These are phyloP conservation scores for Dothidotthia symphoricarpi DNA, from an alignment of 2,329 filamentous ascomycete species.

Conservation along the genomic window DNA sequence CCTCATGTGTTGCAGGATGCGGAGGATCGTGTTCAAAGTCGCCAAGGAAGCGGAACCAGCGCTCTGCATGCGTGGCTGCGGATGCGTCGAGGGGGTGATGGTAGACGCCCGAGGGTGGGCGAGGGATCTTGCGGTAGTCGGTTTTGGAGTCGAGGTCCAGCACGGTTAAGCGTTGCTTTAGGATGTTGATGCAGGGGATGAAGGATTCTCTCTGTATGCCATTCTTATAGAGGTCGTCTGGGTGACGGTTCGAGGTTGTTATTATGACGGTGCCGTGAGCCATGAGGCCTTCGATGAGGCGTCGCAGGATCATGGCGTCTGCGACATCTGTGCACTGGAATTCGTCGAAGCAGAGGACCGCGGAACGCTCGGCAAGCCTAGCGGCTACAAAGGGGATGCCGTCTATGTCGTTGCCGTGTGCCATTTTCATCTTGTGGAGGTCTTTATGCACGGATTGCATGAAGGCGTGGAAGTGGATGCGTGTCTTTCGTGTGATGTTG, in stretches of 20 bases:
- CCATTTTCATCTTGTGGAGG: constrained; percentile 85
- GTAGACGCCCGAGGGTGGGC: constrained; percentile 90
- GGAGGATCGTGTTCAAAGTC: constrained; percentile 74
- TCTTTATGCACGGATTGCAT: constrained; percentile 97
- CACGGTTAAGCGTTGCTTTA: constrained; percentile 79
- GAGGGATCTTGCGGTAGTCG: constrained; percentile 95
- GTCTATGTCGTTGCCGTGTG: constrained; percentile 85
- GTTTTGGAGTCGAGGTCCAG: constrained; percentile 94
- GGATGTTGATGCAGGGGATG: constrained; percentile 88
- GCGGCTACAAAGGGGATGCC: constrained; percentile 89
- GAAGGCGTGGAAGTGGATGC: constrained; percentile 99
- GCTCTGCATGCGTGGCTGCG: constrained; percentile 77
- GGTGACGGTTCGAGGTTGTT: constrained; percentile 95
- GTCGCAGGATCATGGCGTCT: constrained; percentile 93
- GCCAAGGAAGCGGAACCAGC: constrained; percentile 94
- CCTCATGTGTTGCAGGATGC: constrained; percentile 73
- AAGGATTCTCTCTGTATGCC: constrained; percentile 95
- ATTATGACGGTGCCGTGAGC: constrained; percentile 94
- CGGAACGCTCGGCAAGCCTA: constrained; percentile 81
- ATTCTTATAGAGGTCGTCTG: constrained; percentile 95
- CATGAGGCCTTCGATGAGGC: constrained; percentile 88
- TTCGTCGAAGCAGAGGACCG: constrained; percentile 95
- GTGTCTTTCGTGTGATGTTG: constrained; percentile 76
- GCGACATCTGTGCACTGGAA: constrained; percentile 99
- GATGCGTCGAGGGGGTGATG: constrained; percentile 80